phyloP scores from a whole-genome alignment of 768 basidiomycete genomes.

The Lentinula raphanica region DNA sequence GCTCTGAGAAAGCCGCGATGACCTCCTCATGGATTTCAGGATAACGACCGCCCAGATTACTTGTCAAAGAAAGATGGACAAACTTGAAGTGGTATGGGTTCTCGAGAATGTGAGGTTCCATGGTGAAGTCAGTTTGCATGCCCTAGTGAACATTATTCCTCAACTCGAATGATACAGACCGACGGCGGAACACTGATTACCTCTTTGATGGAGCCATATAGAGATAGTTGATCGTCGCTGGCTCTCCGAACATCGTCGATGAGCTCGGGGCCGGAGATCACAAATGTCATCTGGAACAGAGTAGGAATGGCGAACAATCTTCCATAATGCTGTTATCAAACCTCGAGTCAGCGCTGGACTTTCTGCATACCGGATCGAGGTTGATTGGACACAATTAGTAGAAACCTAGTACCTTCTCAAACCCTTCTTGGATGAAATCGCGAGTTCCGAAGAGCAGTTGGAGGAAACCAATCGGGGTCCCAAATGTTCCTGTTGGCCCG shows the following conservation, averaged over 20 bases:
- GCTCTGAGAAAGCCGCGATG: slow-evolving; percentile 13
- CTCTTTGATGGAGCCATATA: slow-evolving; percentile 5
- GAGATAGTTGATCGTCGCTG: slow-evolving; percentile 1
- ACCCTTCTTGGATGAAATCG: slow-evolving; percentile 3
- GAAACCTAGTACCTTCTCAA: background rate
- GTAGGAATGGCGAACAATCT: slow-evolving; percentile 3
- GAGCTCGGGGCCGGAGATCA: background rate
- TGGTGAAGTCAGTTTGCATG: slow-evolving; percentile 7
- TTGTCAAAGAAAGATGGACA: slow-evolving; percentile 15
- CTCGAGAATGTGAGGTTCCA: background rate
- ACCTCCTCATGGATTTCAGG: slow-evolving; percentile 18
- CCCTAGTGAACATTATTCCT: background rate
- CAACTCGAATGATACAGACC: too few species aligned
- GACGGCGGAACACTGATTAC: background rate
- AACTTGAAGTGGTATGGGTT: slow-evolving; percentile 10
- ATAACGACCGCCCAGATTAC: slow-evolving; percentile 11
- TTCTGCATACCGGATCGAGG: too few species aligned
- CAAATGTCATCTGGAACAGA: slow-evolving; percentile 4
- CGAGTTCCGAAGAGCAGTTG: background rate
- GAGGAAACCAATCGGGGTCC: background rate
- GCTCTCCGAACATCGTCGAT: slow-evolving; percentile 4
- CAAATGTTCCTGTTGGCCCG: background rate
- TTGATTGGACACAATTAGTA: too few species aligned
- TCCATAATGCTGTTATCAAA: background rate
- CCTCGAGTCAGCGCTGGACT: background rate